Evolutionary conservation across 23 red algal genomes (phyloP).

Genomic region (Gracilaria domingensis): DNA sequence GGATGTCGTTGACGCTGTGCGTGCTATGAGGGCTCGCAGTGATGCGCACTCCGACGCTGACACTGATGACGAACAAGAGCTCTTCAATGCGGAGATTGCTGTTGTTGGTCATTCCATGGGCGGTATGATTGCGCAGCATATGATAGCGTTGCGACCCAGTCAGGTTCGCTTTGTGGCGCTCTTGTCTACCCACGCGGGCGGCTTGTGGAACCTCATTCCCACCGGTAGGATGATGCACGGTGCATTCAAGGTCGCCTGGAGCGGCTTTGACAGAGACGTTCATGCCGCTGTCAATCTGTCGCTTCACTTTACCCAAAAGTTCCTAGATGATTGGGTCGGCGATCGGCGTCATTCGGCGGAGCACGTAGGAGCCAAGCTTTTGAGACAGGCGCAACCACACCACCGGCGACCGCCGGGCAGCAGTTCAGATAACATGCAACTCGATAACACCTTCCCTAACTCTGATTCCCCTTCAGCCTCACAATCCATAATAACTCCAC

Average conservation of each 20-base stretch:
- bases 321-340: conserved; percentile 64
- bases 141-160: conserved; percentile 44
- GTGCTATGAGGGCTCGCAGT: conserved; percentile 26
- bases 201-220: conserved; percentile 71
- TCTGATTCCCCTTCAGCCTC: neutral
- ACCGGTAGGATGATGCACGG: conserved; percentile 33
- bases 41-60: conserved; percentile 4
- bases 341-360: neutral
- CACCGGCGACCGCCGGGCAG: neutral
- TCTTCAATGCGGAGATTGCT: conserved; percentile 25
- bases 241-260: conserved; percentile 60
- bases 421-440: neutral
- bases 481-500: neutral
- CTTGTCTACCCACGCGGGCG: conserved; percentile 77
- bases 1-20: conserved; percentile 69
- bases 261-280: conserved; percentile 74
- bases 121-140: conserved; percentile 73
- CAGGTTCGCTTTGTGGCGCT: conserved; percentile 59
- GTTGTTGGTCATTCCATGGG: conserved; percentile 83
- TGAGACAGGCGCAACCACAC: neutral
- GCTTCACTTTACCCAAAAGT: conserved; percentile 75
- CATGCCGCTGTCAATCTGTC: conserved; percentile 67
- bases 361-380: neutral
- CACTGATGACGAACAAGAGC: conserved; percentile 24
- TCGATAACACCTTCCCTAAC: neutral